Evolutionary conservation across 495 filamentous ascomycete species (phyloP).

Genomic region (Podospora didyma): DNA sequence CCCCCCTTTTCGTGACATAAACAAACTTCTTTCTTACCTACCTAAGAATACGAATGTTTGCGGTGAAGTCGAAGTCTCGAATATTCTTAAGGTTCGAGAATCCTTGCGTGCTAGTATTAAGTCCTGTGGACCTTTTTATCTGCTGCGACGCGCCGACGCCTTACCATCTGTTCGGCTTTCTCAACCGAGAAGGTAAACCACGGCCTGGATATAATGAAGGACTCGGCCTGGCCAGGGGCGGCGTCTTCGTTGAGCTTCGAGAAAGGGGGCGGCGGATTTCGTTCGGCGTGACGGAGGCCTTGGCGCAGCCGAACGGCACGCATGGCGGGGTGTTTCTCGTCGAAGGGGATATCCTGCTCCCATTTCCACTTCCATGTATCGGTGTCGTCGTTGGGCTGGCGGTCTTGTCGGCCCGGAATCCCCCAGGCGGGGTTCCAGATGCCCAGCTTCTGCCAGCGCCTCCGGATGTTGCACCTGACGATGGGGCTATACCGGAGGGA

Average conservation of each 20-base stretch:
- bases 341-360: too few relatives aligned
- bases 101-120: too few relatives aligned
- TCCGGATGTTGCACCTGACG: conserved; percentile 8
- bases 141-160: too few relatives aligned
- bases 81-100: too few relatives aligned
- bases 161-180: too few relatives aligned
- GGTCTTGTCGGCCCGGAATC: conserved; percentile 5
- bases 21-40: too few relatives aligned
- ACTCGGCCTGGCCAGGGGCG: conserved; percentile 10
- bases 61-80: too few relatives aligned
- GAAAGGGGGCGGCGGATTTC: conserved; percentile 1
- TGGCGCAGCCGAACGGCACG: conserved; percentile 1
- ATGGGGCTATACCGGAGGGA: neutral
- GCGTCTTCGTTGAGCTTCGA: conserved; percentile 4
- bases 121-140: too few relatives aligned
- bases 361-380: too few relatives aligned
- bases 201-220: conserved; percentile 16
- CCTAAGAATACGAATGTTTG: too few relatives aligned
- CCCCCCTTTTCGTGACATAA: too few relatives aligned
- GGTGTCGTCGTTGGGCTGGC: neutral
- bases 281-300: conserved; percentile 6
- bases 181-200: conserved; percentile 5
- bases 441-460: conserved; percentile 13
- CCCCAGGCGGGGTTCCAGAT: conserved; percentile 19
- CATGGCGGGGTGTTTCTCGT: neutral